These are phyloP conservation scores for Starmera stellimalicola DNA, from an alignment of 1,139 yeast species.

Conservation along the genomic window DNA sequence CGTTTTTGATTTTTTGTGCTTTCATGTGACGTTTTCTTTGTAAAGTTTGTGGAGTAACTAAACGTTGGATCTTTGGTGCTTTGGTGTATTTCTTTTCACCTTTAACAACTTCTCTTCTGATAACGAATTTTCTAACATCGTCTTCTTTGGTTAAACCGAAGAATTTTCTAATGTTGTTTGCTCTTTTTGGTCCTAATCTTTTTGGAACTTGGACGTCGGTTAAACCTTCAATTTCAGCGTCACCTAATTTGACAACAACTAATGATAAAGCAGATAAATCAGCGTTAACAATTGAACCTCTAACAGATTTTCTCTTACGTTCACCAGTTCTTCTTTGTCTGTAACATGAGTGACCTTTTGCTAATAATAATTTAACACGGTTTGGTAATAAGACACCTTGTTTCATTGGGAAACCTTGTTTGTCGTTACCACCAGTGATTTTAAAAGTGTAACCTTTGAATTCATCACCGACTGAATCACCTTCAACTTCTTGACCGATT, in stretches of 20 bases:
- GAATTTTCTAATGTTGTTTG: conserved; percentile 99
- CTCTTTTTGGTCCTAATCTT: conserved; percentile 99
- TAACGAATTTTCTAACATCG: conserved; percentile 84
- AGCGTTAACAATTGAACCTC: conserved; percentile 98
- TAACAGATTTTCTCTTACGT: conserved; percentile 99
- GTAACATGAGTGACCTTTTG: conserved; percentile 97
- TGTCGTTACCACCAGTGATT: conserved; percentile 99
- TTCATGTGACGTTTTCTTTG: conserved; percentile 97
- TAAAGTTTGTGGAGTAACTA: conserved; percentile 95
- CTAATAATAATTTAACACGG: conserved; percentile 93
- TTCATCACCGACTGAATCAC: conserved; percentile 97
- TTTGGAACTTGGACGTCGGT: conserved; percentile 93
- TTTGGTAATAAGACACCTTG: conserved; percentile 99
- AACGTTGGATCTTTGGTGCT: conserved; percentile 99
- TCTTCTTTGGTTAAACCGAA: conserved; percentile 97
- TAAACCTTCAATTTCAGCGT: conserved; percentile 87
- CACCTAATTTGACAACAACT: conserved; percentile 96
- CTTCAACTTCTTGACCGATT: conserved; percentile 99
- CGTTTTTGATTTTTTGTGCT: conserved; percentile 87
- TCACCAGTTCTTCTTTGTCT: conserved; percentile 99
- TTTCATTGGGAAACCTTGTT: conserved; percentile 99
- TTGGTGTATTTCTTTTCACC: conserved; percentile 97
- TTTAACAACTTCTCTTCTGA: conserved; percentile 95
- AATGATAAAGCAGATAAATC: conserved; percentile 94
- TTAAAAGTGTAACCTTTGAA: conserved; percentile 99